A percentile compares a stretch with the other conserved stretches of the same genome.
Conservation (phyloP, 305 asterid genomes). For the Solanum aculeatissimum region DNA sequence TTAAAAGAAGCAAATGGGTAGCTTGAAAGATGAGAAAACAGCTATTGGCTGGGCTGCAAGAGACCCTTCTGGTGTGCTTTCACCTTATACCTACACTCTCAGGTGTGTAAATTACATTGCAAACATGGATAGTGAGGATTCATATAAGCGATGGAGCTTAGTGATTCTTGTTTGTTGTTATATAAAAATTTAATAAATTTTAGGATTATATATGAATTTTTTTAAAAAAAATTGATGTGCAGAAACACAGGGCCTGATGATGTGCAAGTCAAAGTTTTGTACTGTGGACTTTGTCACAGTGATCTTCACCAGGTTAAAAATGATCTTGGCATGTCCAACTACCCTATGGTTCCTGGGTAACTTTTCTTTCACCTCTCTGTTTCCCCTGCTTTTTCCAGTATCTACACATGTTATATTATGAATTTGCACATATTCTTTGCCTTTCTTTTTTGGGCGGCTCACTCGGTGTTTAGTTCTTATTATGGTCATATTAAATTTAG, state of each 20-base stretch:
- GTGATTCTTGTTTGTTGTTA: background rate
- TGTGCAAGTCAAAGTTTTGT: conserved; percentile 63
- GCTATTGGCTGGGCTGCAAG: conserved; percentile 84
- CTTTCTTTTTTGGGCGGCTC: background rate
- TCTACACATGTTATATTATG: background rate
- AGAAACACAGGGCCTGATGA: conserved; percentile 77
- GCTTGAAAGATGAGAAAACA: conserved; percentile 47
- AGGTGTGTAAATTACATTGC: conserved; percentile 25
- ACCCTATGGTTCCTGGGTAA: conserved; percentile 98
- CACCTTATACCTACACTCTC: conserved; percentile 70
- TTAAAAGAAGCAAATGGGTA: conserved; percentile 21
- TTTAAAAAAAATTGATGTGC: background rate
- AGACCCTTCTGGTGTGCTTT: conserved; percentile 72
- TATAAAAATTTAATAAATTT: background rate
- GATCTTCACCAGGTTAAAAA: conserved; percentile 84
- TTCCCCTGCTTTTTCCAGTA: background rate
- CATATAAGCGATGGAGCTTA: background rate
- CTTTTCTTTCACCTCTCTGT: background rate
- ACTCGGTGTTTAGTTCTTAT: background rate
- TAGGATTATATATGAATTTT: background rate
- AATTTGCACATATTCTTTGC: background rate
- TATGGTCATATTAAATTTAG: background rate
- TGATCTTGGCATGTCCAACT: conserved; percentile 91
- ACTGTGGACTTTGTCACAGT: conserved; percentile 87
- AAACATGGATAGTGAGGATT: background rate